These are phyloP conservation scores for Venturia oleaginea DNA, from an alignment of 2,329 filamentous ascomycete genomes.

Conservation along the genomic window DNA sequence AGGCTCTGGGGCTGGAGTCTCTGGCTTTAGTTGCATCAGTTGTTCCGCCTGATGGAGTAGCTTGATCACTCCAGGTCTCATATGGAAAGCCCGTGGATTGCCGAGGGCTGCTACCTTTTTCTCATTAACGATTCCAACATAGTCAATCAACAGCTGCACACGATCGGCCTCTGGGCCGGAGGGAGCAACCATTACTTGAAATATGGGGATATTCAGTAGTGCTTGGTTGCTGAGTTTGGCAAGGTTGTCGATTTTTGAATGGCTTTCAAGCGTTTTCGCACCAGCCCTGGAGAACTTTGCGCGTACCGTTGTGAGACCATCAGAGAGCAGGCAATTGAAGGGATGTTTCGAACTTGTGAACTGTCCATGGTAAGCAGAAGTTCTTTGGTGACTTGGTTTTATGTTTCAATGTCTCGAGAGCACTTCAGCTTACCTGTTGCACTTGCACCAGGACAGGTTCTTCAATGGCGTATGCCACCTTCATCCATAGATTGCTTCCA, in stretches of 20 bases:
- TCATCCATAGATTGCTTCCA: constrained; percentile 6
- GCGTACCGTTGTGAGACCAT: constrained; percentile 1
- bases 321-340: constrained; percentile 7
- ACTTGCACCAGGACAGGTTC: not conserved
- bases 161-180: not conserved
- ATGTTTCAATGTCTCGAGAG: no score
- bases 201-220: not conserved
- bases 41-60: not conserved
- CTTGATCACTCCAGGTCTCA: not conserved
- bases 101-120: not conserved
- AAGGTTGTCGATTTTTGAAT: not conserved
- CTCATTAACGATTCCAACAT: constrained; percentile 5
- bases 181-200: constrained; percentile 1
- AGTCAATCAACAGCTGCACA: constrained; percentile 3
- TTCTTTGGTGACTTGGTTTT: not conserved
- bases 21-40: not conserved
- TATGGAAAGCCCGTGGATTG: not conserved
- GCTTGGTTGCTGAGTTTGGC: not conserved
- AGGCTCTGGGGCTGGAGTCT: not conserved
- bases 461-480: no score
- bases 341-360: not conserved
- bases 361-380: not conserved
- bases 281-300: not conserved
- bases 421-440: not conserved
- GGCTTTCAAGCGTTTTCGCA: not conserved